A percentile compares a stretch with the other conserved stretches of the same genome.
Evolutionary conservation across 2,329 filamentous ascomycete species (phyloP).

Genomic region (Sarocladium kiliense): DNA sequence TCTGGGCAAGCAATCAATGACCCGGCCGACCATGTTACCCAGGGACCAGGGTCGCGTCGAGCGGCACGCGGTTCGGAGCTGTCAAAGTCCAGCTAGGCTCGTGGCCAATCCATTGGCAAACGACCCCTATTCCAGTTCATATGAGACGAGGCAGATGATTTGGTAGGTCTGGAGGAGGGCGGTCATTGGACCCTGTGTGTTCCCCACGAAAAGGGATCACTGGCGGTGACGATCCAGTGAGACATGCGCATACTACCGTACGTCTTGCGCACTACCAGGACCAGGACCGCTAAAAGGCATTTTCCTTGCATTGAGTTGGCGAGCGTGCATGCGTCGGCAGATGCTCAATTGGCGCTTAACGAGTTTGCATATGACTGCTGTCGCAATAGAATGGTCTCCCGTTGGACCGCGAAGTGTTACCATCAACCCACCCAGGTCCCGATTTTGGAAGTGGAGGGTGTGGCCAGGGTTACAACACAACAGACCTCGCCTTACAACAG

Average conservation of each 20-base stretch:
- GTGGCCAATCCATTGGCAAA: neutral
- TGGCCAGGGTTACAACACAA: no score
- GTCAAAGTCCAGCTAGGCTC: neutral
- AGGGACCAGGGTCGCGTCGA: neutral
- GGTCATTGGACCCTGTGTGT: neutral
- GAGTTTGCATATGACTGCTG: no score
- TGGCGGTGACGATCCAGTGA: neutral
- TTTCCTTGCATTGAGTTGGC: conserved; percentile 1
- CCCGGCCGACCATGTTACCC: neutral
- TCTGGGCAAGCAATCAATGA: neutral
- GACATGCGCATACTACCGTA: neutral
- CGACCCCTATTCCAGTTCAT: neutral
- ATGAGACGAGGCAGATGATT: neutral
- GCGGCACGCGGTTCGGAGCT: conserved; percentile 6
- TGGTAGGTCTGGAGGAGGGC: neutral
- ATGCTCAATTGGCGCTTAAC: no score
- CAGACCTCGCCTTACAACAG: no score
- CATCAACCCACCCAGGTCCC: no score
- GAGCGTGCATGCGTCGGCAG: neutral
- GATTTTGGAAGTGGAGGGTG: no score
- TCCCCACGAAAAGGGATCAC: neutral
- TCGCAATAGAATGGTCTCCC: no score
- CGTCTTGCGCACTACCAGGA: no score
- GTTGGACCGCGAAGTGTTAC: no score
- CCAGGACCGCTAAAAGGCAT: neutral